Evolutionary conservation across 73 alveolate species (phyloP), one percentile per base, ranked within the genome.

Genomic region (Tetrahymena malaccensis): DNA sequence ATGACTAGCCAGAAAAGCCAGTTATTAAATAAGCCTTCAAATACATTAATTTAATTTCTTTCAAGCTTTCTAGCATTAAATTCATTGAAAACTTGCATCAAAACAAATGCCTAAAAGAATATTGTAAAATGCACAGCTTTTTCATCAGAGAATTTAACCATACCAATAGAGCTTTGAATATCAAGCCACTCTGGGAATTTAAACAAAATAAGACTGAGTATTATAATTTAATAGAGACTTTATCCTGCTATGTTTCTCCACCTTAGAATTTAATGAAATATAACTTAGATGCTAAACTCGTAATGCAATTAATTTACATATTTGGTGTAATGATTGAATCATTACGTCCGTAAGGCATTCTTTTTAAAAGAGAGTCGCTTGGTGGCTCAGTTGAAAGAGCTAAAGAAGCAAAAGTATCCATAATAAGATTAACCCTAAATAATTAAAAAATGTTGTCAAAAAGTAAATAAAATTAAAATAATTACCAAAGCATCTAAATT

Each of bases 301-400:
- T 55, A 25, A 97, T 55, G 96, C 94, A 96, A 19, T 97, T 96
- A 58, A 95, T 27, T 94, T 98, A 96, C 99, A 98, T 98, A 43
- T 96, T 93, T 22, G 98, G 97, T 85, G 99, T 97, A 21, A 98
- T 97, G 10, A 98, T 95, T 43, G 96, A 94, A 56, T 98, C 98
- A 25, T 89, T 93, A 93, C 96, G 94, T 57, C 96, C 96, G 85
- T 96, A 94, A 83, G 99, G 99, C 94, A 94, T 94, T 93, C 98
- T 96, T 55, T 96, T 96, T 43, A 98, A 95, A 35, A 98, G 93
- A 27, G 70, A 84, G 21, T 95, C 96, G 83, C 95, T 95, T 38
- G 99, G 99, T 27, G 98, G 98, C 94, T 98, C 99, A 17, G 99
- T 97, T 33, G 99, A 99, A 43, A 98, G 97, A 11, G 99, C 99